Evolutionary conservation across 2,329 filamentous ascomycete species (phyloP), one percentile per base, ranked within the genome.

Genomic region (Leptoxyphium fumago): DNA sequence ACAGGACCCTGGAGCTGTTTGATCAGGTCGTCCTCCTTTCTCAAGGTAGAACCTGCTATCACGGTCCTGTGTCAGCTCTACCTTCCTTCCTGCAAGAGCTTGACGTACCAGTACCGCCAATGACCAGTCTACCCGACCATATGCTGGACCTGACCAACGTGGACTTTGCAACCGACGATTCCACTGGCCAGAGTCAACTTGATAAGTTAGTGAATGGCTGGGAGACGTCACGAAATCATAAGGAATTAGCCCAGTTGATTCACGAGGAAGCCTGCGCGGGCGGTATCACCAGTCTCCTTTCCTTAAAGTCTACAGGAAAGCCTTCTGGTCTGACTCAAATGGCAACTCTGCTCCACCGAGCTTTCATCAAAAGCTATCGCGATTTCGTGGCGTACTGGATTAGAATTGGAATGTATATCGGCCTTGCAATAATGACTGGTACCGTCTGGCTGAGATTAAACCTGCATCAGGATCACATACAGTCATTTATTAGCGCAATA

Each of bases 341-440:
- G 17, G 11, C 77, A 2, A 78, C 78, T 0, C 70, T 91, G 2
- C 69, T 89, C 5, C 82, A 87, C 55, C 76, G 85, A n/a, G 76
- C 77, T 18, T 84, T 82, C 52, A 77, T 91, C 59, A 93, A 93
- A 65, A 79, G 76, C 45, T 82, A 86, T 58, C 77, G 85, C 26
- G 85, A 93, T 56, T 68, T 91, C 2, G 74, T 93, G 32, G 82
- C 79, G 0, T 93, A 91, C 55, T 82, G 81, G 1, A 84, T 89
- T 49, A 75, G 85, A 2, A 66, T 89, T 28, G 78, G 73, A 29
- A 91, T 91, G 84, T 89, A 91, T 58, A 67, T 78, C 41, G 75
- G 74, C 10, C 69, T 91, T 7, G 83, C 84, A 1, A 75, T 89
- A 50, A 79, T 89, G 74, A 86, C 87, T 79, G 84, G 85, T 2